Conservation (phyloP, 2,329 filamentous ascomycete genomes). For the Rutstroemia sp. region DNA sequence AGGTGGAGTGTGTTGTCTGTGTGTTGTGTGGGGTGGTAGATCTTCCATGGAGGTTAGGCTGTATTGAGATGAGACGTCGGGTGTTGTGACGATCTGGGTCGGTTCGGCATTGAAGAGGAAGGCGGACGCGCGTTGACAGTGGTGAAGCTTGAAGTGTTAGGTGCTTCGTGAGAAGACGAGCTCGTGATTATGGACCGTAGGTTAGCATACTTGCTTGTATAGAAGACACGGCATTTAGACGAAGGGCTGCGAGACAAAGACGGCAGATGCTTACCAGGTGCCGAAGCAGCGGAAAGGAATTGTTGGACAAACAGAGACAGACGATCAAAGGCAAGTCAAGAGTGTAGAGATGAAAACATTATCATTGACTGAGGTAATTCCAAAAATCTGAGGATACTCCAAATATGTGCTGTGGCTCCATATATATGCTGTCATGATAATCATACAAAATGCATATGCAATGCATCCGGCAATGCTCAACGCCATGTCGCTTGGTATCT, state of each 20-base stretch:
- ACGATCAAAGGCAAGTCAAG: neutral
- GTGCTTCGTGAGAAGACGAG: no score
- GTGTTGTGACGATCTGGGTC: no score
- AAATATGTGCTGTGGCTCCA: neutral
- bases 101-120: no score
- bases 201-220: no score
- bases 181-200: no score
- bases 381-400: neutral
- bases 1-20: neutral
- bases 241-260: no score
- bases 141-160: no score
- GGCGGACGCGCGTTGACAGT: no score
- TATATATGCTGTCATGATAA: neutral
- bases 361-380: neutral
- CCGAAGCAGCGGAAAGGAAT: neutral
- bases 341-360: neutral
- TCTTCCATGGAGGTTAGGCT: no score
- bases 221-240: no score
- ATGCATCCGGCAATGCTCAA: neutral
- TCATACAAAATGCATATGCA: constrained; percentile 3
- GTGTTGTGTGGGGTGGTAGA: neutral
- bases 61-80: no score
- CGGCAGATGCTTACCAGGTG: neutral
- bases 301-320: neutral
- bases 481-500: constrained; percentile 9